Evolutionary conservation across 768 basidiomycete species (phyloP).

Genomic region (Pluteus cervinus): DNA sequence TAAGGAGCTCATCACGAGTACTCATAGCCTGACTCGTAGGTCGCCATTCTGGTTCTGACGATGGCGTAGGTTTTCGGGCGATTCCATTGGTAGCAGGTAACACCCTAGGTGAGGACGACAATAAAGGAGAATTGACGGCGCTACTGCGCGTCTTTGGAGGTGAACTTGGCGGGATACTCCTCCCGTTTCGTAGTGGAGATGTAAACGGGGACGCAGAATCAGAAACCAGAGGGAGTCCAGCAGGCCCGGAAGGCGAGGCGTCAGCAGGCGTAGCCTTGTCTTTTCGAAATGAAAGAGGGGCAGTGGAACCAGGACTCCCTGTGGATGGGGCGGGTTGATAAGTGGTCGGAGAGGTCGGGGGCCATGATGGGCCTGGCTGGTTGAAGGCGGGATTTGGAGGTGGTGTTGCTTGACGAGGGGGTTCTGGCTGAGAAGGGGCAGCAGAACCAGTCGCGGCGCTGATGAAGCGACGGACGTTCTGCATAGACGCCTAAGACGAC

Average conservation of each 20-base stretch:
- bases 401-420: slow-evolving; percentile 1
- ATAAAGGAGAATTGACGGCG: slow-evolving; percentile 21
- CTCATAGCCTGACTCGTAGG: slow-evolving; percentile 40
- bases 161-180: slow-evolving; percentile 5
- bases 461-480: slow-evolving; percentile 67
- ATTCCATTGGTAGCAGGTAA: slow-evolving; percentile 27
- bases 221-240: not conserved
- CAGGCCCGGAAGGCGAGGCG: not conserved
- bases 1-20: slow-evolving; percentile 77
- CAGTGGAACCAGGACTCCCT: too few relatives aligned
- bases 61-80: slow-evolving; percentile 11
- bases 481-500: slow-evolving; percentile 36
- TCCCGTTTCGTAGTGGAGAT: not conserved
- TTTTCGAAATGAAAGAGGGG: not conserved
- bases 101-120: slow-evolving; percentile 34
- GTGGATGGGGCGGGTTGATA: not conserved
- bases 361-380: slow-evolving; percentile 3
- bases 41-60: slow-evolving; percentile 31
- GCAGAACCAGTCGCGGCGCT: slow-evolving; percentile 26
- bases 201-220: not conserved
- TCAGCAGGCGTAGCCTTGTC: slow-evolving; percentile 5
- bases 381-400: not conserved
- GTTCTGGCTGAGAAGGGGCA: slow-evolving; percentile 8
- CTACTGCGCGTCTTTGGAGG: slow-evolving; percentile 11
- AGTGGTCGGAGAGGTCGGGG: slow-evolving; percentile 7